Base-by-base conservation (phyloP, 2,329 filamentous ascomycete species). In the Plectosphaerella sp. region DNA sequence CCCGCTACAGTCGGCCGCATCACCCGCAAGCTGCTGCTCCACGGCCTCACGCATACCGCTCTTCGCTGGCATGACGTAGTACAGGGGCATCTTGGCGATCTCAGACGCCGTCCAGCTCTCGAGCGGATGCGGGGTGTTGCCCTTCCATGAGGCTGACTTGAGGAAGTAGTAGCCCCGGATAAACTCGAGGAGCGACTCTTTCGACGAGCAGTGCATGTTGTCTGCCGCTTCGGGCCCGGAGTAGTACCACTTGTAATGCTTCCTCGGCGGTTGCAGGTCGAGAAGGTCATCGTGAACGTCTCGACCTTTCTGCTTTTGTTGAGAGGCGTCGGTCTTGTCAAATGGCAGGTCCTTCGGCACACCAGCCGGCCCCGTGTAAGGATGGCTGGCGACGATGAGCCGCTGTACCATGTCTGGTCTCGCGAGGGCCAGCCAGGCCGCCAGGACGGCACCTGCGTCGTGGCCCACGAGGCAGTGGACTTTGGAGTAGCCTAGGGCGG, bases 221-320 rank as follows among this genome's bases (percentile, higher is more conserved):
- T n/a, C n/a, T 54, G 80, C 75, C 1, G 81, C 81, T 2, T 62
- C 54, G 0, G 71, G 48, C 2, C 74, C 76, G 3, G 79, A 78
- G 59, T 84, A 84, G 64, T 84, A 87, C 78, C 78, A 85, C 64
- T 86, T 86, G 71, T 88, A 89, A 63, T 88, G 84, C 62, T 88
- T 88, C 9, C 81, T 63, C 0, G 83, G 82, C n/a, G 78, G 73
- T 2, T 72, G 64, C 1, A 84, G 72, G 41, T 70, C 68, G 1
- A 77, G 77, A 2, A 88, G 74, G 3, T 78, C 77, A 18, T 70
- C 67, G 52, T 84, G 79, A n/a, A 87, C 76, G 52, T 83, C 74
- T 20, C 61, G 15, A 8, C 51, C 52, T 25, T 50, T 61, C 58
- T 16, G 56, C 53, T 9, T 11, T 20, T 52, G 10, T 7, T 15